Conservation (phyloP, 306 rosid species). For the Rosa persica region DNA sequence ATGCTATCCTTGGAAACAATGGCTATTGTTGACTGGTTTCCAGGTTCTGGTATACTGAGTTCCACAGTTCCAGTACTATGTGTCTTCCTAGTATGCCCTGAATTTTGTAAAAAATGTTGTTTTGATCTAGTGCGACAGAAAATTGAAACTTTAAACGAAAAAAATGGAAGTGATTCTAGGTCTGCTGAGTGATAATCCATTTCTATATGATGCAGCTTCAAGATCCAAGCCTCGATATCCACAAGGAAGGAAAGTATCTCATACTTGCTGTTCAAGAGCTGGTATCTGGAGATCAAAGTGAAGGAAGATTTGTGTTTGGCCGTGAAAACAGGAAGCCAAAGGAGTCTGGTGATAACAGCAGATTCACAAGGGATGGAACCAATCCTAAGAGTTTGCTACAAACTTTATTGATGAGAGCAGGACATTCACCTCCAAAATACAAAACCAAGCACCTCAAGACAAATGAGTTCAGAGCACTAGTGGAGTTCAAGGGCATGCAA, state of each 20-base stretch:
- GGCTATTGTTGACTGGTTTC: background rate
- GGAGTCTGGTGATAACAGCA: conserved; percentile 47
- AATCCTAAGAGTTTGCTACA: conserved; percentile 91
- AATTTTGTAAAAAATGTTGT: background rate
- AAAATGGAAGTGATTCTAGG: background rate
- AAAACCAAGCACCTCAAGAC: conserved; percentile 93
- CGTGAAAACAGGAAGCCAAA: conserved; percentile 68
- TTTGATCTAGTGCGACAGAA: background rate
- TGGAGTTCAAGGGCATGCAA: conserved; percentile 97
- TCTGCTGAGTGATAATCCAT: conserved; percentile 16
- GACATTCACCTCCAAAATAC: conserved; percentile 94
- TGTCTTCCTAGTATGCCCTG: background rate
- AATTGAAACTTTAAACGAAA: background rate
- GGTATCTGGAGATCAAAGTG: conserved; percentile 87
- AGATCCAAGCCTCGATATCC: conserved; percentile 81
- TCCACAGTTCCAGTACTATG: background rate
- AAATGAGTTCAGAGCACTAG: conserved; percentile 90
- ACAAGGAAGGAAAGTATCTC: conserved; percentile 88
- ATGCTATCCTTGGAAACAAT: background rate
- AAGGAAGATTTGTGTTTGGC: conserved; percentile 96
- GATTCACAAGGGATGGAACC: conserved; percentile 83
- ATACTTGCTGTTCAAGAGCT: conserved; percentile 81
- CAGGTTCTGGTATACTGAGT: background rate
- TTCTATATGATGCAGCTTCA: conserved; percentile 59
- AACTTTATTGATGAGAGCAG: conserved; percentile 91